A percentile compares a stretch with the other conserved stretches of the same genome.
These are phyloP conservation scores for Lipomyces sp. DNA, from an alignment of 805 yeast species.

Conservation along the genomic window DNA sequence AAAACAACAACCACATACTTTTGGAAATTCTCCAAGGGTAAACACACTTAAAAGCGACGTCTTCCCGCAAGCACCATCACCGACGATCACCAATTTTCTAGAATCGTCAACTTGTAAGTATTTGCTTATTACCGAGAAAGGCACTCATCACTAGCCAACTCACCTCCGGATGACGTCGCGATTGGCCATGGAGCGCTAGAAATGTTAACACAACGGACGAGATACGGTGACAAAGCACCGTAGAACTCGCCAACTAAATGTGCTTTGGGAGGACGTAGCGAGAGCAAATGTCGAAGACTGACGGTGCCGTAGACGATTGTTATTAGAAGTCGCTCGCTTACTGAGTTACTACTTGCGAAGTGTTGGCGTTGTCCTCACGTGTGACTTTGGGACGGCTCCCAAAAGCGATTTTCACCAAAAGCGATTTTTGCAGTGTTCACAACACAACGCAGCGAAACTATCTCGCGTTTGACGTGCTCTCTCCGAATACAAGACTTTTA, in stretches of 20 bases:
- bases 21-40: slow-evolving; percentile 90
- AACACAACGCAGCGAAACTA: too few relatives aligned
- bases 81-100: slow-evolving; percentile 86
- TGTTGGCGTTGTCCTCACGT: background rate
- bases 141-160: background rate
- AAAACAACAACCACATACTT: slow-evolving; percentile 53
- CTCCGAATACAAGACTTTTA: too few relatives aligned
- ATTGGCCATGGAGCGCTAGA: slow-evolving; percentile 22
- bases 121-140: background rate
- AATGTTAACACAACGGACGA: background rate
- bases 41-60: slow-evolving; percentile 92
- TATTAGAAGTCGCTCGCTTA: background rate
- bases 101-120: background rate
- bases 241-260: slow-evolving; percentile 3
- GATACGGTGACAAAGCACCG: slow-evolving; percentile 2
- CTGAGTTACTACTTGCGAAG: too few relatives aligned
- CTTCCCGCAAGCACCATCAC: slow-evolving; percentile 88
- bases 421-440: too few relatives aligned
- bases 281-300: background rate
- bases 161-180: slow-evolving; percentile 35
- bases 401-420: background rate
- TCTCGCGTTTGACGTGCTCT: too few relatives aligned
- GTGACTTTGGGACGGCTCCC: background rate
- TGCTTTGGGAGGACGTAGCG: background rate
- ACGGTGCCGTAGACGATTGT: background rate